Percentiles rank a stretch among this genome's conserved stretches.
Evolutionary conservation across 2,329 filamentous ascomycete species (phyloP).

Genomic region (Lachnellula subtilissima): DNA sequence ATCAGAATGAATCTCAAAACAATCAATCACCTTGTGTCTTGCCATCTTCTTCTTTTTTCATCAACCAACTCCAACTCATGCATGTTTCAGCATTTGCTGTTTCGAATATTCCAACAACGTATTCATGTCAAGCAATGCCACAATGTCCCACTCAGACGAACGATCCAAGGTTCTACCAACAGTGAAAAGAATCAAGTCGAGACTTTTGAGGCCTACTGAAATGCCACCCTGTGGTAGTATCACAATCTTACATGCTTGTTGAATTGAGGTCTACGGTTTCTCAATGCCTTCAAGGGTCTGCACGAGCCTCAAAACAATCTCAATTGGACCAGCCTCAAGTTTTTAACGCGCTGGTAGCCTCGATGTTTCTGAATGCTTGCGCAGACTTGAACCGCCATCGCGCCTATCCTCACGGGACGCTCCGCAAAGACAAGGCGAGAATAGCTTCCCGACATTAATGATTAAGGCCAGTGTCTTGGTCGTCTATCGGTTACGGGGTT

Average conservation of each 20-base stretch:
- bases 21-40: neutral
- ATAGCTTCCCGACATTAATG: slow-evolving; percentile 17
- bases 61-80: neutral
- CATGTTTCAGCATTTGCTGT: neutral
- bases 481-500: slow-evolving; percentile 18
- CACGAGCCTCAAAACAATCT: neutral
- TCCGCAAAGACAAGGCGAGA: slow-evolving; percentile 11
- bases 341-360: slow-evolving; percentile 15
- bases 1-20: neutral
- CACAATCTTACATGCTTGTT: neutral
- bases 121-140: neutral
- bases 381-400: slow-evolving; percentile 17
- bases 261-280: slow-evolving; percentile 3
- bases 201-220: neutral
- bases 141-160: neutral
- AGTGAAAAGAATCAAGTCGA: slow-evolving; percentile 5
- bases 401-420: slow-evolving; percentile 19
- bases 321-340: slow-evolving; percentile 8
- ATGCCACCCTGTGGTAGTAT: neutral
- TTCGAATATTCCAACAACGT: neutral
- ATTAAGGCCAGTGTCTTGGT: slow-evolving; percentile 16
- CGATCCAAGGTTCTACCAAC: neutral
- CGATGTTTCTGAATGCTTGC: slow-evolving; percentile 14
- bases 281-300: slow-evolving; percentile 13
- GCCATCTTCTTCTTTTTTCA: neutral